These are phyloP conservation scores for Tricholoma matsutake DNA, from an alignment of 768 basidiomycete genomes.

Conservation along the genomic window DNA sequence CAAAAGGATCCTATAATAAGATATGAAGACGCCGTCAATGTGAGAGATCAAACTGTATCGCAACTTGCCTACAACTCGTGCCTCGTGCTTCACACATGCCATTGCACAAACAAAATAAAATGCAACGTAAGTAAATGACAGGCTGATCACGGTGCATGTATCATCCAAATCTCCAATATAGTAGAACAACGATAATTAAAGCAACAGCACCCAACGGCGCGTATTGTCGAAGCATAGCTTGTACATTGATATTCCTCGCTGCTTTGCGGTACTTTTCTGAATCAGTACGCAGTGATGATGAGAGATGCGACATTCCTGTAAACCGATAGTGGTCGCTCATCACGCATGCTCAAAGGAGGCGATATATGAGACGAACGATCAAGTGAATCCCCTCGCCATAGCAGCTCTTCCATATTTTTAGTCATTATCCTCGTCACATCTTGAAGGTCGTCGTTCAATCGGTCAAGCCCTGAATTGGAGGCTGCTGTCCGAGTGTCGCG, in stretches of 20 bases:
- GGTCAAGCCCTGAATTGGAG: slow-evolving; percentile 73
- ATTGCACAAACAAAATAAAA: slow-evolving; percentile 8
- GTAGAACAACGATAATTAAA: slow-evolving; percentile 71
- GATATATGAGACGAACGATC: slow-evolving; percentile 65
- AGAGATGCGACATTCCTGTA: slow-evolving; percentile 94
- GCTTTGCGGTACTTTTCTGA: slow-evolving; percentile 97
- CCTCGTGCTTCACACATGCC: slow-evolving; percentile 1
- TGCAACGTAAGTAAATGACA: slow-evolving; percentile 5
- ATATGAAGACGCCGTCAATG: background rate
- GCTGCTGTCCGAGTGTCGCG: slow-evolving; percentile 87
- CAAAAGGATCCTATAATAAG: background rate
- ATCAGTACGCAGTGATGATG: slow-evolving; percentile 90
- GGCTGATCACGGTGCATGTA: slow-evolving; percentile 26
- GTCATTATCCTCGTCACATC: slow-evolving; percentile 99
- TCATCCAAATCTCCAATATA: slow-evolving; percentile 75
- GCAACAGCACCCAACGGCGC: slow-evolving; percentile 86
- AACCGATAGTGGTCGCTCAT: background rate
- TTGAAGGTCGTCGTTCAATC: slow-evolving; percentile 92
- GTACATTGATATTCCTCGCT: slow-evolving; percentile 89
- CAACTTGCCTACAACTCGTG: slow-evolving; percentile 5
- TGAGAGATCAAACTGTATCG: slow-evolving; percentile 4
- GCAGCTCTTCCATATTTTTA: slow-evolving; percentile 99
- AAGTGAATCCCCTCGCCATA: slow-evolving; percentile 97
- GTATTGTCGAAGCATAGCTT: slow-evolving; percentile 94
- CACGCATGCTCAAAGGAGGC: background rate